Base-by-base conservation (phyloP, 2,329 filamentous ascomycete genomes). In the Curvularia lunata region DNA sequence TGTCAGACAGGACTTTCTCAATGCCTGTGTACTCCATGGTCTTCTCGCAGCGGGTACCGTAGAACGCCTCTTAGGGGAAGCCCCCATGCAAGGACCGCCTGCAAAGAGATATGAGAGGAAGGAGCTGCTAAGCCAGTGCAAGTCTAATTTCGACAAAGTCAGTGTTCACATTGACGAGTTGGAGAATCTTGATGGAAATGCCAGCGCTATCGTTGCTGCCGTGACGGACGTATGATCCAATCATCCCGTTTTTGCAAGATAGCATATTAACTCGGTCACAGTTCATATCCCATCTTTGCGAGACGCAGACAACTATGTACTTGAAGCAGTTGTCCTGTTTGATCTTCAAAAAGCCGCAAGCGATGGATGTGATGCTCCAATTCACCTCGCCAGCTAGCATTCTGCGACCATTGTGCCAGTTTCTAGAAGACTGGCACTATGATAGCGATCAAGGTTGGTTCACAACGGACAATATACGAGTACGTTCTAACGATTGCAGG, bases 171-270 rank as follows among this genome's bases (percentile, higher is more conserved):
- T 97, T 40, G 85, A 88, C 38, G 92, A 96, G 68, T 82, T 99
- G 23, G 92, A 97, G 55, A 89, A 89, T 49, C 92, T 95, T 84
- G 91, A 96, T 69, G 94, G 94, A 1, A 97, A 97, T 74, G 91
- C 91, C 2, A 92, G 91, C 2, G 91, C 92, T 2, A 91, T 96
- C 18, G 90, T 90, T 49, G 87, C 89, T 59, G 93, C 92, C 27
- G 63, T 83, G 9, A 76, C 78, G 25, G 78, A 82, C 56, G 77
- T 80, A 65, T 37, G 41, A 48, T 30, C 32, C 25, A 19, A n/a
- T 18, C 19, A 23, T 12, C 9, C 28, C 21, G 12, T 5, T 13
- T 18, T 12, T 13, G 18, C 12, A 27, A 23, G 34, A 19, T 13
- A 7, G 19, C 10, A 18, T 38, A 27, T 58, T 71, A 27, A 69